Conservation (phyloP, 495 filamentous ascomycete genomes). For the Talaromyces trachyspermus region DNA sequence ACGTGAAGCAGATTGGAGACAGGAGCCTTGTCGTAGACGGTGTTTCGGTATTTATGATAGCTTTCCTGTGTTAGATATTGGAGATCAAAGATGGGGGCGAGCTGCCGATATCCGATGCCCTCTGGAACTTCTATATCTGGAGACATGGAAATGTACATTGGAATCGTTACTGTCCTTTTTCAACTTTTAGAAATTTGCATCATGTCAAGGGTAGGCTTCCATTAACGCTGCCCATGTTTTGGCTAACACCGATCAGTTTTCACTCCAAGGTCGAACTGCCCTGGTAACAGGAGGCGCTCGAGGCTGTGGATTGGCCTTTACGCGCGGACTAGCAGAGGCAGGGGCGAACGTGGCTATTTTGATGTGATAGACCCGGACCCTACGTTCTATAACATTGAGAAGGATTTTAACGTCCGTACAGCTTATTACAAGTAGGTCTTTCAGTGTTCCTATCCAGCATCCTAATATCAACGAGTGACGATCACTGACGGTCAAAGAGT, state of each 20-base stretch:
- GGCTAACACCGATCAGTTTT: conserved; percentile 24
- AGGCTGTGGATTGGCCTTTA: conserved; percentile 74
- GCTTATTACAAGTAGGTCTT: conserved; percentile 44
- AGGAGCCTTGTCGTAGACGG: no score
- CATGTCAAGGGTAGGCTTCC: conserved; percentile 17
- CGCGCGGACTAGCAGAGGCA: conserved; percentile 71
- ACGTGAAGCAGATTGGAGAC: no score
- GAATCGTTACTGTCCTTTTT: no score
- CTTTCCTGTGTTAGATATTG: no score
- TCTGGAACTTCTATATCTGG: no score
- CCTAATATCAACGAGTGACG: conserved; percentile 56
- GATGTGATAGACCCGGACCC: conserved; percentile 29
- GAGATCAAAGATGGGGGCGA: no score
- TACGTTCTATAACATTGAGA: conserved; percentile 24
- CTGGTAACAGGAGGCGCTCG: conserved; percentile 76
- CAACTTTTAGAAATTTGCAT: no score
- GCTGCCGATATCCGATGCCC: no score
- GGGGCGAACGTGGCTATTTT: conserved; percentile 76
- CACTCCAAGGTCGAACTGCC: conserved; percentile 55
- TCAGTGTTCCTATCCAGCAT: conserved; percentile 50
- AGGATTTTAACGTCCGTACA: conserved; percentile 25
- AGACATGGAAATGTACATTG: no score
- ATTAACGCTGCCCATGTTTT: background rate
- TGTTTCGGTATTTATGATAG: no score
- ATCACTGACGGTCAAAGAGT: conserved; percentile 35